Base-by-base conservation (phyloP, 805 yeast genomes). In the Schizosaccharomyces osmophilus region DNA sequence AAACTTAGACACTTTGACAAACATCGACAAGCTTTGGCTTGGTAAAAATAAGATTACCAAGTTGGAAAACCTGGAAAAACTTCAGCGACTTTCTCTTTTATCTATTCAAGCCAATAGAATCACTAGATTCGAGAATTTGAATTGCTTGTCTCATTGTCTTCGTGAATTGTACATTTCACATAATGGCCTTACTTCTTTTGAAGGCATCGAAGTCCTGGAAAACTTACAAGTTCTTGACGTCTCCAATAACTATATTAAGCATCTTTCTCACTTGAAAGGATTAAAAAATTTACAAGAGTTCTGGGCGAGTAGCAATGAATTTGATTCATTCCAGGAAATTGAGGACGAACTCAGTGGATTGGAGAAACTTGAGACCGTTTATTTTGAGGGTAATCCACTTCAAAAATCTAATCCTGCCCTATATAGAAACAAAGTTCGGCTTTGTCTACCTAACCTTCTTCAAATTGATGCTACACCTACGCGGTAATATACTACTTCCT, bases 331-430 rank as follows among this genome's bases (percentile, higher is more conserved):
- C 71, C 81, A 82, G 42, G 83, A 87, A 61, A 73, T 93, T 58
- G 82, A 80, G 61, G 70, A 77, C 24, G 82, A 87, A 68, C 76
- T 93, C 63, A 80, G 82, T 15, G 73, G 74, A 48, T 73, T 87
- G 61, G 78, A 80, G 1, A 74, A 78, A 5, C 74, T 93, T 61
- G 95, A 87, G 61, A 87, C 95, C 0, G 95, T 93, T 4, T 93
- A 93, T 69, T 81, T 93, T 65, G 98, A 93, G 72, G 90, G 93
- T 8, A 90, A 90, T 69, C 97, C 97, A 2, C 70, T 93, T 22
- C 96, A 93, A 67, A 66, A 73, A 36, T 69, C 78, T 24, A 84
- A 84, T 66, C 81, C 81, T n/a, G 82, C 93, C 1, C 82, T 88
- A 61, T 93, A 93, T 70, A 78, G 97, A 68, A 80, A 93, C 68